Evolutionary conservation across 2,329 filamentous ascomycete genomes (phyloP).

Genomic region (Ophiostoma piceae): DNA sequence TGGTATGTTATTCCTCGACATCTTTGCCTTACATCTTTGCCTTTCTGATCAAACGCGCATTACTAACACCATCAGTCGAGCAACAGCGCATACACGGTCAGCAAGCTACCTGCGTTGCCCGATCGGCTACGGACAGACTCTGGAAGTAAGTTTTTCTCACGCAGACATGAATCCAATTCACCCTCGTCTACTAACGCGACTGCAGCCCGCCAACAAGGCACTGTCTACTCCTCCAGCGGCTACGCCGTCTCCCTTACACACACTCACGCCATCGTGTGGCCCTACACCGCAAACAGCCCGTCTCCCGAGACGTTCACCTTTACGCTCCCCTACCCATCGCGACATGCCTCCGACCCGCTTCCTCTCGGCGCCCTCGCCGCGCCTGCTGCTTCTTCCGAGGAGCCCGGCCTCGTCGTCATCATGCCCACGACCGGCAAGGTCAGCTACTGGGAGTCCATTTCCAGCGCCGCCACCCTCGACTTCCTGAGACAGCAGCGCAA

Average conservation of each 20-base stretch:
- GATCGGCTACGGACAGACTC: conserved; percentile 65
- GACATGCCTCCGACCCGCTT: conserved; percentile 61
- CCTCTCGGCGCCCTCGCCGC: conserved; percentile 80
- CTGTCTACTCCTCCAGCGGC: conserved; percentile 59
- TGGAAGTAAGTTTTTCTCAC: conserved; percentile 49
- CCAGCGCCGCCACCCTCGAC: conserved; percentile 76
- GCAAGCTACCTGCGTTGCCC: conserved; percentile 76
- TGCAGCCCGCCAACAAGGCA: conserved; percentile 60
- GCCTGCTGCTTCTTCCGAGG: conserved; percentile 67
- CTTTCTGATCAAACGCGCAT: background rate
- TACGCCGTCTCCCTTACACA: conserved; percentile 78
- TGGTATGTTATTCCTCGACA: conserved; percentile 43
- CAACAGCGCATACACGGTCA: conserved; percentile 78
- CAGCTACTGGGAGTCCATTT: conserved; percentile 93
- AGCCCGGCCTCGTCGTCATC: conserved; percentile 81
- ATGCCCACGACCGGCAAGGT: conserved; percentile 80
- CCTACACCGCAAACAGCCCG: conserved; percentile 65
- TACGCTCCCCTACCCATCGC: conserved; percentile 67
- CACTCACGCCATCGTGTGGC: conserved; percentile 83
- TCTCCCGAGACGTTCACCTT: conserved; percentile 76
- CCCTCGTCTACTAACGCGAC: conserved; percentile 3
- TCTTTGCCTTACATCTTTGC: background rate
- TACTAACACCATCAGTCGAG: conserved; percentile 54
- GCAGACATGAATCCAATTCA: background rate
- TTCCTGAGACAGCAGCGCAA: conserved; percentile 76